A percentile compares a stretch with the other conserved stretches of the same genome.
These are phyloP conservation scores for Populus pruinosa DNA, from an alignment of 345 rosid species.

Conservation along the genomic window DNA sequence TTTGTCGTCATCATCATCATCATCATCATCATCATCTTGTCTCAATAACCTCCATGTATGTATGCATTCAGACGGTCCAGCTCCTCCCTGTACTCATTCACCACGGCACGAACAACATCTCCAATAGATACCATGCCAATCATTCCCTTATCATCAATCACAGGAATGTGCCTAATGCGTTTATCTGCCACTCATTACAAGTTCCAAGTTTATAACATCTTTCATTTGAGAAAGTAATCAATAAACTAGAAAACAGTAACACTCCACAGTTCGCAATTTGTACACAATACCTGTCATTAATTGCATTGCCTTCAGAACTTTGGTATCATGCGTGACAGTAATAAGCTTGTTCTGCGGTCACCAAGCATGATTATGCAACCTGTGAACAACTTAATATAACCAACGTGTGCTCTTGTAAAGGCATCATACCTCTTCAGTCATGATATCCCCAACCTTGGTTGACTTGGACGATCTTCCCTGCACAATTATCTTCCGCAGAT, in stretches of 20 bases:
- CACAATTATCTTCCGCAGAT: conserved; percentile 88
- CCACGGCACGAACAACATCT: conserved; percentile 99
- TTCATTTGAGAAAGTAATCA: neutral
- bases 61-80: conserved; percentile 80
- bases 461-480: conserved; percentile 99
- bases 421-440: conserved; percentile 89
- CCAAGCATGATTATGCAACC: neutral
- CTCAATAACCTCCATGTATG: conserved; percentile 79
- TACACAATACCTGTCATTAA: conserved; percentile 77
- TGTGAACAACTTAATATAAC: neutral
- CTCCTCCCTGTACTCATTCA: conserved; percentile 88
- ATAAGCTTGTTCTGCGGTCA: conserved; percentile 77
- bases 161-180: conserved; percentile 97
- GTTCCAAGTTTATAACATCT: neutral
- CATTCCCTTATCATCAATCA: conserved; percentile 71
- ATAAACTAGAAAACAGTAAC: neutral
- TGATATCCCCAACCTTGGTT: conserved; percentile 95
- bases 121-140: conserved; percentile 98
- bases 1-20: conserved; percentile 25
- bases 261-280: neutral
- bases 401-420: neutral
- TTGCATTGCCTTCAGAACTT: conserved; percentile 95
- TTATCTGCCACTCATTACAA: conserved; percentile 50
- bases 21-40: conserved; percentile 40
- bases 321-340: conserved; percentile 86